Percentiles rank a stretch among this genome's conserved stretches.
phyloP scores from a whole-genome alignment of 306 rosid genomes.

The Erythrophleum fordii region DNA sequence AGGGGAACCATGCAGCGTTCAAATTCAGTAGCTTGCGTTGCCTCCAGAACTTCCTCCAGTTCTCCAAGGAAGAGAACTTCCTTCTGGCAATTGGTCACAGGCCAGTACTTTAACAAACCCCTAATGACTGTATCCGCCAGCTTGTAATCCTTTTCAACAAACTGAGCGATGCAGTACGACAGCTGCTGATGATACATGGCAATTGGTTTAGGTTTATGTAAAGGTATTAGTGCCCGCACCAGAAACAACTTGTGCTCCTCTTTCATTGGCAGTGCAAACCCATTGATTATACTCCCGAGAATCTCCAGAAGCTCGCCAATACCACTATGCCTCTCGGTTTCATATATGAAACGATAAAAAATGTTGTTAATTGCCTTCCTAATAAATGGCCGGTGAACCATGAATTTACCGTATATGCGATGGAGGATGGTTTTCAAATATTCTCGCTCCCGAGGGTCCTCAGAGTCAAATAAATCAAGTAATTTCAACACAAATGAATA shows the following conservation, averaged over 20 bases:
- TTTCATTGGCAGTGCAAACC: slow-evolving; percentile 96
- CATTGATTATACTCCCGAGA: slow-evolving; percentile 97
- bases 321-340: slow-evolving; percentile 90
- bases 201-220: slow-evolving; percentile 89
- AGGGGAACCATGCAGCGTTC: slow-evolving; percentile 96
- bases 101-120: slow-evolving; percentile 97
- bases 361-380: slow-evolving; percentile 93
- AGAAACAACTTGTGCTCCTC: slow-evolving; percentile 96
- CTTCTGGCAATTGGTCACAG: slow-evolving; percentile 85
- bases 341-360: slow-evolving; percentile 86
- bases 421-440: slow-evolving; percentile 91
- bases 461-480: slow-evolving; percentile 88
- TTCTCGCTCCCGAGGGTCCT: slow-evolving; percentile 94
- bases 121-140: slow-evolving; percentile 86
- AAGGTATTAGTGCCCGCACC: slow-evolving; percentile 88
- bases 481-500: slow-evolving; percentile 89
- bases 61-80: slow-evolving; percentile 96
- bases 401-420: slow-evolving; percentile 91
- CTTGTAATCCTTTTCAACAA: slow-evolving; percentile 94
- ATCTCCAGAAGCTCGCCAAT: slow-evolving; percentile 96
- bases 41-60: slow-evolving; percentile 96
- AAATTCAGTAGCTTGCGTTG: slow-evolving; percentile 87
- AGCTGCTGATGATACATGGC: slow-evolving; percentile 84
- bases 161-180: slow-evolving; percentile 90
- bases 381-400: slow-evolving; percentile 94